Evolutionary conservation across 768 basidiomycete genomes (phyloP), one percentile per base, ranked within the genome.

Genomic region (Kwoniella sp.): DNA sequence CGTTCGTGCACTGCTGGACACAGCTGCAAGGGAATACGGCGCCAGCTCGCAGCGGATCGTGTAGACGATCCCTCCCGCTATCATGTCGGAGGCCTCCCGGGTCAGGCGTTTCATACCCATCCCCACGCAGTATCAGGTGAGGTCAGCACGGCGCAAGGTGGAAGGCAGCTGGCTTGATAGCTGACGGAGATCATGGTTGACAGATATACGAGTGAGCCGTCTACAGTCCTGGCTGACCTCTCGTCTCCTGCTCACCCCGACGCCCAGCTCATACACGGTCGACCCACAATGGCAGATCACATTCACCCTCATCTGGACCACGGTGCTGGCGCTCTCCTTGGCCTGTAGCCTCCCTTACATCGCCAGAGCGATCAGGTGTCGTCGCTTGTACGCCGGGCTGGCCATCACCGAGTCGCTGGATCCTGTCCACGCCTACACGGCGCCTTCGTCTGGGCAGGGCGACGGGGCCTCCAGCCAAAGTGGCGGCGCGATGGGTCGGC

Each of bases 281-380:
- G 67, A 66, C 36, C 67, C 67, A 12, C 8, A 56, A 46, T 69
- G 62, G 62, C 64, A 69, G 31, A 60, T 49, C 29, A 62, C 51
- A 54, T 69, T 63, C 50, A 69, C 67, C 8, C 62, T 60, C 38
- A 62, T 63, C 29, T 69, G 67, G 67, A 65, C 63, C n/a, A 57
- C 55, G 3, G 37, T 63, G 33, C 50, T 65, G 31, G 64, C 62
- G 1, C 59, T 64, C 41, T 49, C 64, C 2, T 43, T 52, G 4
- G 46, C 66, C 26, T 25, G 50, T 9, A 60, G 61, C 2, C 22
- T 65, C 25, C 61, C 67, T 20, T 65, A 61, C 48, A 50, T 65
- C 40, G 17, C 55, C 33, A 50, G 50, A 9, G 46, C 54, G 7
- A 27, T 45, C 11, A 22, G 46, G 11, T 53, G 17, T 14, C 57